phyloP scores from a whole-genome alignment of 306 rosid species.

The Lupinus albus region DNA sequence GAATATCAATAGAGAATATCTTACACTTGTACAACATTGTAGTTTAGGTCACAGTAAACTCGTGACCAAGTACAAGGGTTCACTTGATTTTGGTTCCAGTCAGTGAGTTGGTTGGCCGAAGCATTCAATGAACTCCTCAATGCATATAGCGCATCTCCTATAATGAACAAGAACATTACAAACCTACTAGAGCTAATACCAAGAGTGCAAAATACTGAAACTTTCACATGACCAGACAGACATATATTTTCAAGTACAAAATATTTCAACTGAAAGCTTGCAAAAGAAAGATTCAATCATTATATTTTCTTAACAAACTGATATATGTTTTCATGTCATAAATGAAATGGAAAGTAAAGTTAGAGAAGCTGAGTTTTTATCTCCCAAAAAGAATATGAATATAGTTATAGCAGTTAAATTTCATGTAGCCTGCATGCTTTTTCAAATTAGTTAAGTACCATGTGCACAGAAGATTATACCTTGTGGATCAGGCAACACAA shows the following conservation, averaged over 20 bases:
- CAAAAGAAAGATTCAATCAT: neutral
- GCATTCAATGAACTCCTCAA: conserved; percentile 66
- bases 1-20: conserved; percentile 42
- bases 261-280: conserved; percentile 27
- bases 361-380: conserved; percentile 19
- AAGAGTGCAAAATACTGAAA: conserved; percentile 25
- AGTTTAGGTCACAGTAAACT: conserved; percentile 61
- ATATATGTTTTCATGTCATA: neutral
- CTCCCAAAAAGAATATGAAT: neutral
- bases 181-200: conserved; percentile 28
- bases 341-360: conserved; percentile 28
- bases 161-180: conserved; percentile 41
- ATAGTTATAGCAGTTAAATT: neutral
- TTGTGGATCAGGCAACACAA: conserved; percentile 71
- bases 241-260: conserved; percentile 4
- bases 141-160: conserved; percentile 85
- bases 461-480: conserved; percentile 49
- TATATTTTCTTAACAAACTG: neutral
- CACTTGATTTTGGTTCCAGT: conserved; percentile 89
- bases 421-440: conserved; percentile 15
- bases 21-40: conserved; percentile 74
- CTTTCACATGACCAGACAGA: conserved; percentile 16
- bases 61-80: conserved; percentile 96
- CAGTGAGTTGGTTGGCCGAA: conserved; percentile 66
- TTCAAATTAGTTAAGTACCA: conserved; percentile 8